Percentiles rank a stretch among this genome's conserved stretches.
Evolutionary conservation across 2,329 filamentous ascomycete genomes (phyloP).

Genomic region (Claviceps capensis): DNA sequence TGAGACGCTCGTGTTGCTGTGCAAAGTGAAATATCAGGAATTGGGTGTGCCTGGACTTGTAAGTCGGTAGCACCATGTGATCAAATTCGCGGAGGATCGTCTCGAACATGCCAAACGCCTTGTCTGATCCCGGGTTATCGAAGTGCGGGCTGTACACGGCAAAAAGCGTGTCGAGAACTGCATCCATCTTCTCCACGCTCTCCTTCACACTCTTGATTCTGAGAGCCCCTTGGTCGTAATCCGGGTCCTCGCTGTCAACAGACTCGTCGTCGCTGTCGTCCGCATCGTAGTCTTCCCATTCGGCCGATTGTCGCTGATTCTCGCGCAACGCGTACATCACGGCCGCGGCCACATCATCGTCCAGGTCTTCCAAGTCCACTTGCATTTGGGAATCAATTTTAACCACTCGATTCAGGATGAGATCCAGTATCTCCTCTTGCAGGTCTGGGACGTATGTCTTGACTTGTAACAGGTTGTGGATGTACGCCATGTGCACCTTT

Average conservation of each 20-base stretch:
- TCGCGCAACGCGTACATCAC: conserved; percentile 41
- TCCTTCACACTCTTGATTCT: conserved; percentile 61
- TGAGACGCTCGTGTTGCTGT: conserved; percentile 63
- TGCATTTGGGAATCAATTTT: conserved; percentile 95
- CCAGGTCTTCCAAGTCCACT: conserved; percentile 80
- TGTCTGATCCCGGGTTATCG: conserved; percentile 49
- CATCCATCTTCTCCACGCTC: conserved; percentile 83
- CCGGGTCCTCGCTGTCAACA: conserved; percentile 53
- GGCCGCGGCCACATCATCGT: conserved; percentile 71
- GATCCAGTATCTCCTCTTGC: conserved; percentile 64
- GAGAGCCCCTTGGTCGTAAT: conserved; percentile 47
- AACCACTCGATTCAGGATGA: conserved; percentile 76
- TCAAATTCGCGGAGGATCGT: conserved; percentile 76
- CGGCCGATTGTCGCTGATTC: conserved; percentile 11
- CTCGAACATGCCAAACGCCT: conserved; percentile 60
- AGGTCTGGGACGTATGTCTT: conserved; percentile 67
- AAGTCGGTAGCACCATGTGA: conserved; percentile 77
- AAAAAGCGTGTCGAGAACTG: conserved; percentile 79
- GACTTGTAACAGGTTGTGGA: conserved; percentile 68
- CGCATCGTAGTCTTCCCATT: conserved; percentile 38
- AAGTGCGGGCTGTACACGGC: conserved; percentile 66
- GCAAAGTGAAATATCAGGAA: conserved; percentile 95
- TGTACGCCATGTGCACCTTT: conserved; percentile 73
- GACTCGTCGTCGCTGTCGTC: conserved; percentile 58
- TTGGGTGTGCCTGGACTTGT: conserved; percentile 84